Base-by-base conservation (phyloP, 495 filamentous ascomycete species). In the Mytilinidion resinicola region DNA sequence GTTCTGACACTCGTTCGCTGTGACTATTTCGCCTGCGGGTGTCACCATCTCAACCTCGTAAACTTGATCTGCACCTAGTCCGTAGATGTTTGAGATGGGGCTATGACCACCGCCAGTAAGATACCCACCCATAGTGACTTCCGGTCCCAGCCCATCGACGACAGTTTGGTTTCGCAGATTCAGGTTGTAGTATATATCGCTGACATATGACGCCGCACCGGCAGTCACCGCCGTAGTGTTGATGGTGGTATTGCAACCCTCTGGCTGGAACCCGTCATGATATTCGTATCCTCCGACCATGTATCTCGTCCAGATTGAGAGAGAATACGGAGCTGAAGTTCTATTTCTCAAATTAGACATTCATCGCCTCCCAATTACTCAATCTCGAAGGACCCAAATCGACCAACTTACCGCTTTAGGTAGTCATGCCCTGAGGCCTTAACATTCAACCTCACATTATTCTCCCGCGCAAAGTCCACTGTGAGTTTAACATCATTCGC, bases 341-440 rank as follows among this genome's bases (percentile, higher is more conserved):
- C 25, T 30, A 30, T 30, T 30, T 30, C 25, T 30, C 25, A 30
- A 30, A 30, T 30, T 6, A 30, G 25, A 30, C 6, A 3, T 30
- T 6, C 25, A 2, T 30, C 6, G 6, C 25, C 25, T n/a, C 30
- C 9, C 25, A 30, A 30, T 3, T 3, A 10, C 7, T 53, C 25
- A 15, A n/a, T 14, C 15, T 53, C 34, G 35, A 53, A 53, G 9
- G 21, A 8, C 15, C 41, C 33, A 41, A 57, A 17, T 57, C 8
- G 9, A 54, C 50, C 17, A 56, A 47, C 39, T 53, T 15, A 36
- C 20, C 17, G 35, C n/a, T 49, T 25, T 14, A 44, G 30, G 17
- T 33, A 51, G 7, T 51, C 37, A 47, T 87, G 85, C 35, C 86
- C 86, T 1, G 85, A 89, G 61, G 85, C 88, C 73, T 85, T 86